phyloP scores from a whole-genome alignment of 1,139 yeast genomes.

The Sugiyamaella novakii region DNA sequence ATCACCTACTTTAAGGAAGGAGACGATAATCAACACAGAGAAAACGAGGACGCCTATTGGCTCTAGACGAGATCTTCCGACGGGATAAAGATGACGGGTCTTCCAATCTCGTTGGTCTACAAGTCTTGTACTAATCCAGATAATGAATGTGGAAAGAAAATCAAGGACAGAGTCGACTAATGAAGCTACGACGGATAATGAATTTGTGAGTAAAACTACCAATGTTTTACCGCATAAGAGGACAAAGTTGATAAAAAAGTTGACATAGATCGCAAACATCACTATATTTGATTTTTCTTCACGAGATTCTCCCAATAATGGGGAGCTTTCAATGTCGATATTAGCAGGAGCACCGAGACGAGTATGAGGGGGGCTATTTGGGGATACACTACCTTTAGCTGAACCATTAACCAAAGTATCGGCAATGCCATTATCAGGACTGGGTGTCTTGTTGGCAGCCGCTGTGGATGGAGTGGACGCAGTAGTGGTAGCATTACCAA shows the following conservation, averaged over 20 bases:
- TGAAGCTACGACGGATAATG: constrained; percentile 76
- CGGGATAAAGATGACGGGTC: constrained; percentile 53
- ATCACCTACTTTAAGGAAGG: constrained; percentile 73
- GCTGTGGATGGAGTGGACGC: not conserved
- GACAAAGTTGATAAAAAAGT: constrained; percentile 61
- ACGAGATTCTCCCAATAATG: constrained; percentile 52
- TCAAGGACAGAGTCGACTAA: constrained; percentile 76
- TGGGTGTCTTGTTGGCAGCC: not conserved
- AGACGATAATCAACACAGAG: constrained; percentile 67
- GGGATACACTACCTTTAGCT: not conserved
- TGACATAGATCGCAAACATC: constrained; percentile 62
- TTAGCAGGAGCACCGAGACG: constrained; percentile 58
- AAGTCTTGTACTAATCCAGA: constrained; percentile 62
- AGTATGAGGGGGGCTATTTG: not conserved
- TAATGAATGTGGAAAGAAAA: constrained; percentile 72
- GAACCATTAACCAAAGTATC: not conserved
- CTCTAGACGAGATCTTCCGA: constrained; percentile 71
- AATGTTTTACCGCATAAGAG: constrained; percentile 61
- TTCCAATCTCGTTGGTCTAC: constrained; percentile 59
- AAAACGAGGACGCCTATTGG: constrained; percentile 79
- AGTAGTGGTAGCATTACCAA: constrained; percentile 35
- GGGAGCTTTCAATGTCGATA: constrained; percentile 58
- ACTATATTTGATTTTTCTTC: constrained; percentile 52
- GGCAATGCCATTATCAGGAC: not conserved
- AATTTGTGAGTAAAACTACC: constrained; percentile 65